Conservation (phyloP, 2,329 filamentous ascomycete genomes). For the Fonsecaea nubica region DNA sequence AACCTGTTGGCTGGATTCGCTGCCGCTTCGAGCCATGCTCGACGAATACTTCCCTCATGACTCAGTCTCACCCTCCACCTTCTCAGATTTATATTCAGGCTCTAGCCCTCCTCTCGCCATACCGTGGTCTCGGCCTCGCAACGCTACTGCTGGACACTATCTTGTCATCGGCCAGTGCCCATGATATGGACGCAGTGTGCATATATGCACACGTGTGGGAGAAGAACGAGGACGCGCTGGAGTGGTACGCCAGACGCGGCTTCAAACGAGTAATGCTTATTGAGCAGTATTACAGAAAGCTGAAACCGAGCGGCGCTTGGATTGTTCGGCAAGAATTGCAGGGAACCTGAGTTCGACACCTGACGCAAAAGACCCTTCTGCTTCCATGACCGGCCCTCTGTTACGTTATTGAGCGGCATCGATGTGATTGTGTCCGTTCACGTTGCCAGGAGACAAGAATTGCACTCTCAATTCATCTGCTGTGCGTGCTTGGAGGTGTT, state of each 20-base stretch:
- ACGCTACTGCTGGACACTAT: conserved; percentile 59
- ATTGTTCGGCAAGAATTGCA: conserved; percentile 50
- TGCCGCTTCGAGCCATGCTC: conserved; percentile 52
- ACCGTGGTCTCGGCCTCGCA: conserved; percentile 64
- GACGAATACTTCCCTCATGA: conserved; percentile 1
- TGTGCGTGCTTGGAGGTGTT: background rate
- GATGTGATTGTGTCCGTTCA: background rate
- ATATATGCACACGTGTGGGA: conserved; percentile 71
- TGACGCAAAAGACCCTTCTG: background rate
- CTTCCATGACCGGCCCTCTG: background rate
- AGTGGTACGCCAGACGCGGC: conserved; percentile 66
- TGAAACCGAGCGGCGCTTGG: conserved; percentile 63
- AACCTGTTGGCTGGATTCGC: conserved; percentile 55
- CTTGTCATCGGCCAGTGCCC: conserved; percentile 41
- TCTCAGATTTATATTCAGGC: conserved; percentile 67
- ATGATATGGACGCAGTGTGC: conserved; percentile 43
- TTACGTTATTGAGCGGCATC: background rate
- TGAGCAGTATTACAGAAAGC: conserved; percentile 64
- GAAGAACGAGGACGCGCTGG: conserved; percentile 64
- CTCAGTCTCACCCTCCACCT: conserved; percentile 34
- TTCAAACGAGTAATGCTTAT: conserved; percentile 61
- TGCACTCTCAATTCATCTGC: background rate
- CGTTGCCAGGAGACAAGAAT: background rate
- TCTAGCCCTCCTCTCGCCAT: conserved; percentile 65
- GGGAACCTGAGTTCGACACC: conserved; percentile 10